Percentiles rank a stretch among this genome's conserved stretches.
These are phyloP conservation scores for Lasiodiplodia sp. DNA, from an alignment of 2,329 filamentous ascomycete genomes.

Conservation along the genomic window DNA sequence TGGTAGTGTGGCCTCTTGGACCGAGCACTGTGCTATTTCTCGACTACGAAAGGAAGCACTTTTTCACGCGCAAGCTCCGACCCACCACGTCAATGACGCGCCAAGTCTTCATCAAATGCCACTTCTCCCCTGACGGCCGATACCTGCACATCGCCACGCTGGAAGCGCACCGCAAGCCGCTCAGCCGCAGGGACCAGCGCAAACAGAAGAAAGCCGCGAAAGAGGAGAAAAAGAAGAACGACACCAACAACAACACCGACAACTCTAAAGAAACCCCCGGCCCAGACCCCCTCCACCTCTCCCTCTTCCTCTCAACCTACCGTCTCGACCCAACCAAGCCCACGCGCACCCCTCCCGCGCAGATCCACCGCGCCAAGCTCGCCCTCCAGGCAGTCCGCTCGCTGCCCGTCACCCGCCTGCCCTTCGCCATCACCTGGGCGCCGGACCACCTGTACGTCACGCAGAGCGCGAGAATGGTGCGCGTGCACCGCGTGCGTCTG, in stretches of 20 bases:
- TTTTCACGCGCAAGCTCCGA: constrained; percentile 31
- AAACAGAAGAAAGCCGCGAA: neutral
- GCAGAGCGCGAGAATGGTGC: constrained; percentile 15
- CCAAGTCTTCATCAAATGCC: constrained; percentile 33
- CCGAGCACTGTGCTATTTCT: constrained; percentile 32
- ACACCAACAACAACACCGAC: neutral
- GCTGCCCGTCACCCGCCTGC: constrained; percentile 22
- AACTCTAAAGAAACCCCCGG: too few relatives aligned
- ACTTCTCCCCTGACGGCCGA: constrained; percentile 30
- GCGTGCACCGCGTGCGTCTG: constrained; percentile 18
- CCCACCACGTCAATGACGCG: constrained; percentile 12
- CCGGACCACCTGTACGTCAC: constrained; percentile 30
- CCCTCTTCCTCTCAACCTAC: constrained; percentile 25
- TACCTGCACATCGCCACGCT: constrained; percentile 33
- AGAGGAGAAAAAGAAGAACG: neutral
- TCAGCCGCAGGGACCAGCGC: neutral
- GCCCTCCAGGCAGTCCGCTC: constrained; percentile 11
- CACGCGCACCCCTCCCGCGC: constrained; percentile 17
- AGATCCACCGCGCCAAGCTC: constrained; percentile 31
- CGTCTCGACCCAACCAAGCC: neutral
- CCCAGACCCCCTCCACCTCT: constrained; percentile 16
- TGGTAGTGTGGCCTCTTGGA: constrained; percentile 33
- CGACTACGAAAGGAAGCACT: constrained; percentile 28
- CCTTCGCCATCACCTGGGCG: constrained; percentile 32
- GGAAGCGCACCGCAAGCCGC: constrained; percentile 23